Percentiles rank a stretch among this genome's conserved stretches.
phyloP scores from a whole-genome alignment of 2,329 filamentous ascomycete genomes.

The Helotiales sp. region DNA sequence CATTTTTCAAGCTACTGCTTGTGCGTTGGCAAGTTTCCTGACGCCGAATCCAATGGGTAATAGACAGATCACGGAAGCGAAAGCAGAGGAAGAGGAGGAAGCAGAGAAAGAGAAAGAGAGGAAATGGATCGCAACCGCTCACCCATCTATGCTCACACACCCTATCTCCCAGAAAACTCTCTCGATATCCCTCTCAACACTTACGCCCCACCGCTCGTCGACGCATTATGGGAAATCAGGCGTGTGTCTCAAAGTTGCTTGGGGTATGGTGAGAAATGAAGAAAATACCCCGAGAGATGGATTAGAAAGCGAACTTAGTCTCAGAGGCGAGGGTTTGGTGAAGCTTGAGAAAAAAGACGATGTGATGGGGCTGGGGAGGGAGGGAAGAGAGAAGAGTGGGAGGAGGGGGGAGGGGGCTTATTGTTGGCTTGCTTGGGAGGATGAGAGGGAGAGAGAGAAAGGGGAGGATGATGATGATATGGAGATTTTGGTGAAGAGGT shows the following conservation, averaged over 20 bases:
- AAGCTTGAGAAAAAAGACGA: slow-evolving; percentile 4
- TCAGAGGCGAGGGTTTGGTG: not conserved
- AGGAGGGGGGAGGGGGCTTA: slow-evolving; percentile 25
- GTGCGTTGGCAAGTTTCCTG: slow-evolving; percentile 21
- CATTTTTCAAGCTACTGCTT: slow-evolving; percentile 27
- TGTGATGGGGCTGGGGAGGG: slow-evolving; percentile 5
- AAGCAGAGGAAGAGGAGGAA: not conserved
- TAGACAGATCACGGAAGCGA: too few species aligned
- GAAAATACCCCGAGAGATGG: not conserved
- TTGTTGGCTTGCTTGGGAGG: slow-evolving; percentile 24
- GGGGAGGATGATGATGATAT: slow-evolving; percentile 17
- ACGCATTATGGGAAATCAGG: not conserved
- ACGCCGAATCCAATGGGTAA: not conserved
- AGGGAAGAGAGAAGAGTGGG: slow-evolving; percentile 4
- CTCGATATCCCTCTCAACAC: not conserved
- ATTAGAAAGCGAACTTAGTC: not conserved
- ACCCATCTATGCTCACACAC: slow-evolving; percentile 18
- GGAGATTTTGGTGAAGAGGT: slow-evolving; percentile 21
- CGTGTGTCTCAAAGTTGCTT: slow-evolving; percentile 10
- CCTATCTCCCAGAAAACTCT: slow-evolving; percentile 16
- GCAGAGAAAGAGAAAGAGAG: not conserved
- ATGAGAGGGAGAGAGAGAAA: not conserved
- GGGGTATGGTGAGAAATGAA: slow-evolving; percentile 10
- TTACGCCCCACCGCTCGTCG: not conserved
- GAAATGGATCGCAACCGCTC: slow-evolving; percentile 17